These are phyloP conservation scores for Ophiorrhiza pumila DNA, from an alignment of 257 asterid genomes.

Conservation along the genomic window DNA sequence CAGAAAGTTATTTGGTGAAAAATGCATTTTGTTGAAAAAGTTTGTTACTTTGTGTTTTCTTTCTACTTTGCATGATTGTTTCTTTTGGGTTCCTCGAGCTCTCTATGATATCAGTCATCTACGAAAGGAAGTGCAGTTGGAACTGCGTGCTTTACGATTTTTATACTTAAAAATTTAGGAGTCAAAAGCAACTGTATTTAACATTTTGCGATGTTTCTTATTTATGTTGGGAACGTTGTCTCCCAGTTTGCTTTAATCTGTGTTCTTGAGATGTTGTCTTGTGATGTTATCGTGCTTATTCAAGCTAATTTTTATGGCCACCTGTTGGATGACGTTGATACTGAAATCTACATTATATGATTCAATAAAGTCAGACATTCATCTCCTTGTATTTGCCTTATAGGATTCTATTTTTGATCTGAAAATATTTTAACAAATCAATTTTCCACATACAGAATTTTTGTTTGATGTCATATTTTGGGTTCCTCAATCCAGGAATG, in stretches of 20 bases:
- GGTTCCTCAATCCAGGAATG: constrained; percentile 59
- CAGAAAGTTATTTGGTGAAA: neutral
- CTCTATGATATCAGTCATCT: no score
- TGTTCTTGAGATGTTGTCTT: neutral
- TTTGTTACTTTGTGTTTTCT: neutral
- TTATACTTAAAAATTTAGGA: neutral
- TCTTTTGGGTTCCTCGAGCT: neutral
- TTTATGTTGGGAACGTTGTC: neutral
- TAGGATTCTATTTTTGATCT: neutral
- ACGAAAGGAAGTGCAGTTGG: neutral
- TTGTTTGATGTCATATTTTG: neutral
- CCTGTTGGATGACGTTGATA: neutral
- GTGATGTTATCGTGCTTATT: neutral
- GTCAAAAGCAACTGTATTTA: neutral
- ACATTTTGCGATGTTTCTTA: neutral
- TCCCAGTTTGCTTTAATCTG: neutral
- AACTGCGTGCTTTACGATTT: neutral
- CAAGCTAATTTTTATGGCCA: neutral
- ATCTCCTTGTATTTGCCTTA: neutral
- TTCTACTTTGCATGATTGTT: neutral
- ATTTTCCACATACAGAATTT: neutral
- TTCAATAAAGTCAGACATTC: neutral
- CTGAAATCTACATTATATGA: neutral
- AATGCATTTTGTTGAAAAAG: neutral
- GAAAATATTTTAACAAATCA: neutral